Base-by-base conservation (phyloP, 805 yeast genomes). In the Blastobotrys muscicola region DNA sequence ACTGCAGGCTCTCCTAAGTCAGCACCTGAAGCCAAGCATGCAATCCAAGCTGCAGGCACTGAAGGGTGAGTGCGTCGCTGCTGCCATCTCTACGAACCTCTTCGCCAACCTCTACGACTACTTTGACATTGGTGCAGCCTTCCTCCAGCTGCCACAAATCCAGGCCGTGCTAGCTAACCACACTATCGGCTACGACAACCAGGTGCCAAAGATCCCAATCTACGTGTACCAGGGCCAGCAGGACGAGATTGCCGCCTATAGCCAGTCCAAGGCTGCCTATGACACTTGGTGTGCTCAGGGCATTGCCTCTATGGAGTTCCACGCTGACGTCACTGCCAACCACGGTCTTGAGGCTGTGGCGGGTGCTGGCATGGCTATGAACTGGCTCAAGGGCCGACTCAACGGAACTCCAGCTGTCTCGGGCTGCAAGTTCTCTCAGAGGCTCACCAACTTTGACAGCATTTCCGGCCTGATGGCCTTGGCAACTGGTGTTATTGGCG, bases 151-250 rank as follows among this genome's bases (percentile, higher is more conserved):
- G 26, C 47, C 39, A 4, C 33, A 38, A n/a, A 50, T 50, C 11
- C 35, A 37, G 31, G 31, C 35, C 30, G 53, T 51, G 31, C 49
- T 50, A 16, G 36, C 20, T 8, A 43, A 49, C n/a, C 53, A 56
- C 37, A 38, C 45, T n/a, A 46, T 56, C 43, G 52, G 49, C 15
- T 20, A 4, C 26, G 6, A 20, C 26, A 20, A 20, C 26, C 26
- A 20, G 26, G 26, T 20, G 6, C 58, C 58, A 3, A 43, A 34
- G n/a, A 30, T 45, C 16, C 59, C 57, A 2, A 30, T 54, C 43
- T 47, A 39, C 33, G 47, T 55, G 8, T 54, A 51, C 44, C 52
- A 55, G 31, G 56, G 58, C 23, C 44, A 39, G 10, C 29, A 38
- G 26, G 59, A 55, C 38, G 53, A 53, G 39, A 45, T 54, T 16